These are phyloP conservation scores for Suillus sp. DNA, from an alignment of 768 basidiomycete species.

Conservation along the genomic window DNA sequence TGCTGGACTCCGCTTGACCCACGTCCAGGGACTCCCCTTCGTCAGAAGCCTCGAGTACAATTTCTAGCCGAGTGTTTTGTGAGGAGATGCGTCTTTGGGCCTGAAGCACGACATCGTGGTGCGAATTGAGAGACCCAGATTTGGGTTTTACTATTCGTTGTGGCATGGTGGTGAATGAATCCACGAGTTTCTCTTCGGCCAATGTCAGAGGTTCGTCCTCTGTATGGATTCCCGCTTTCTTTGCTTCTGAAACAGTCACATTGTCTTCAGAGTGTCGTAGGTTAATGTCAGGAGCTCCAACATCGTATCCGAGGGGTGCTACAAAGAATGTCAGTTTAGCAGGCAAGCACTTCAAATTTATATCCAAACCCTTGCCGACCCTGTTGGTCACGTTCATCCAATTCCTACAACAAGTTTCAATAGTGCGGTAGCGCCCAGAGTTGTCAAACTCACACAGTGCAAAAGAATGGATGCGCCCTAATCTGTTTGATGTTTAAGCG, in stretches of 20 bases:
- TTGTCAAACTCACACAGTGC: conserved; percentile 42
- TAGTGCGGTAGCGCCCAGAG: neutral
- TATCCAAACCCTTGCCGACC: conserved; percentile 1
- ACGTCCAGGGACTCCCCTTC: conserved; percentile 20
- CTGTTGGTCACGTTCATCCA: conserved; percentile 39
- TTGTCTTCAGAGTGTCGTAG: conserved; percentile 9
- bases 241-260: conserved; percentile 7
- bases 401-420: conserved; percentile 31
- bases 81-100: conserved; percentile 17
- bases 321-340: neutral
- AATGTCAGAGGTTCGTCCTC: conserved; percentile 4
- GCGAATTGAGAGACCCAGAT: neutral
- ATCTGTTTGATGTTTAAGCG: conserved; percentile 45
- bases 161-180: conserved; percentile 10
- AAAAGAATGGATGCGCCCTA: conserved; percentile 52
- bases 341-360: neutral
- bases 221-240: neutral
- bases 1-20: conserved; percentile 10
- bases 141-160: conserved; percentile 10
- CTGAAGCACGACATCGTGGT: neutral
- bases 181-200: neutral
- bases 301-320: conserved; percentile 13
- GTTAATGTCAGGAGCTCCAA: conserved; percentile 13
- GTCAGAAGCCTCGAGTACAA: conserved; percentile 20
- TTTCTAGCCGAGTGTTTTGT: conserved; percentile 15